Conservation (phyloP, 805 yeast genomes). For the Ogataea siamensis region DNA sequence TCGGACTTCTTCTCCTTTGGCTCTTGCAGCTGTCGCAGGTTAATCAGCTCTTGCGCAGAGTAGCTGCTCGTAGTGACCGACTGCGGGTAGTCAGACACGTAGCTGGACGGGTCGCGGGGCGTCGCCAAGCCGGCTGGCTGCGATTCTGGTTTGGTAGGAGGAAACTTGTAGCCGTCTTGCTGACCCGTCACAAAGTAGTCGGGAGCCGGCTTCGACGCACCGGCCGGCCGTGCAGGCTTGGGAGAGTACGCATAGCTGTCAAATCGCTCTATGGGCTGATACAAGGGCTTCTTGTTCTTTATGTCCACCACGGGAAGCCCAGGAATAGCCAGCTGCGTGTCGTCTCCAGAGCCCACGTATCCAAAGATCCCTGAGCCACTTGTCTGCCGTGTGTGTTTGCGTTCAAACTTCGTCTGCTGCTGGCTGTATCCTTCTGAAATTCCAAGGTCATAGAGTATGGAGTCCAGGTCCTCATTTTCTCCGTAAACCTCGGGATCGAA, state of each 20-base stretch:
- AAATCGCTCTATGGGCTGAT: conserved; percentile 38
- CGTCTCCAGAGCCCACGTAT: conserved; percentile 54
- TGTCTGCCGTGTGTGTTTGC: conserved; percentile 54
- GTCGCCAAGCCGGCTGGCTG: not conserved
- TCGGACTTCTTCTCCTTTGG: not conserved
- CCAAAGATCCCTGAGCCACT: conserved; percentile 87
- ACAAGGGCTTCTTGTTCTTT: conserved; percentile 30
- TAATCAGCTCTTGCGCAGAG: conserved; percentile 43
- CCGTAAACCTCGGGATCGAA: conserved; percentile 25
- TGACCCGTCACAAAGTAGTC: conserved; percentile 50
- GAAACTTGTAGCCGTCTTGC: conserved; percentile 57
- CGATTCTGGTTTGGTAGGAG: conserved; percentile 36
- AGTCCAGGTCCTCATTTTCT: conserved; percentile 29
- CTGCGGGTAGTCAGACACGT: conserved; percentile 13
- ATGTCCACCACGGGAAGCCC: conserved; percentile 37
- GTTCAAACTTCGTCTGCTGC: conserved; percentile 11
- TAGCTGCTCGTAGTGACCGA: conserved; percentile 28
- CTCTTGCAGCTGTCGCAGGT: conserved; percentile 21
- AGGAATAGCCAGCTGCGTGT: conserved; percentile 56
- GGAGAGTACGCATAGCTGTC: conserved; percentile 21
- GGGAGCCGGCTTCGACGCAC: conserved; percentile 9
- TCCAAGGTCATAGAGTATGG: conserved; percentile 31
- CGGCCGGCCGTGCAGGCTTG: conserved; percentile 1
- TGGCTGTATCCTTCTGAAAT: conserved; percentile 34
- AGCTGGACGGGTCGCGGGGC: not conserved